A percentile compares a stretch with the other conserved stretches of the same genome.
phyloP scores from a whole-genome alignment of 345 rosid genomes.

The Sonneratia caseolaris region DNA sequence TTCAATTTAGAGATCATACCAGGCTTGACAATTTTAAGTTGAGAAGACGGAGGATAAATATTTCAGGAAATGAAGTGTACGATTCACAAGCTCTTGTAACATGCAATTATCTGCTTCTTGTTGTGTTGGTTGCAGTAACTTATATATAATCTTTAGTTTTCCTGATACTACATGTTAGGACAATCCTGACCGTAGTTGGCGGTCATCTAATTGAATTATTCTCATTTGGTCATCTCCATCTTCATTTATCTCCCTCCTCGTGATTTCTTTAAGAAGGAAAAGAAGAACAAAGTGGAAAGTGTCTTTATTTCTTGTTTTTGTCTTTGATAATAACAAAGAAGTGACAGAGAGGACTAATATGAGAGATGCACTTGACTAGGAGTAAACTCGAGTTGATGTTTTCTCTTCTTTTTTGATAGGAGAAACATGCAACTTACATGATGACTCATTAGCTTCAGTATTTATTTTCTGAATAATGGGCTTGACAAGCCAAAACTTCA shows the following conservation, averaged over 20 bases:
- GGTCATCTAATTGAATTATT: neutral
- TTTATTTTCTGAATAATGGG: constrained; percentile 10
- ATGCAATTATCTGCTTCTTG: neutral
- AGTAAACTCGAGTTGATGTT: neutral
- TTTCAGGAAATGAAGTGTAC: neutral
- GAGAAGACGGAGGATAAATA: neutral
- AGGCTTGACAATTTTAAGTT: neutral
- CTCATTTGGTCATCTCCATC: neutral
- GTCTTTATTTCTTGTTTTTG: neutral
- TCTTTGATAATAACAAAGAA: neutral
- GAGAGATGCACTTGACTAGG: constrained; percentile 7
- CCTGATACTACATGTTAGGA: neutral
- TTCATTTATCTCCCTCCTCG: neutral
- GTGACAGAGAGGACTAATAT: neutral
- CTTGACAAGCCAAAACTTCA: constrained; percentile 14
- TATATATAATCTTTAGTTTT: neutral
- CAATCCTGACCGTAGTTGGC: neutral
- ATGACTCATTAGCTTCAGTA: constrained; percentile 1
- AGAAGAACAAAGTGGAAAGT: neutral
- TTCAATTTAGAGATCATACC: neutral
- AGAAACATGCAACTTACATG: constrained; percentile 2
- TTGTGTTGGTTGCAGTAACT: neutral
- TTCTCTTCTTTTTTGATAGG: neutral
- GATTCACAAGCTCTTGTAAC: neutral
- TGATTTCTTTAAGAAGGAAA: neutral